Evolutionary conservation across 768 basidiomycete species (phyloP).

Genomic region (Russula olivacea): DNA sequence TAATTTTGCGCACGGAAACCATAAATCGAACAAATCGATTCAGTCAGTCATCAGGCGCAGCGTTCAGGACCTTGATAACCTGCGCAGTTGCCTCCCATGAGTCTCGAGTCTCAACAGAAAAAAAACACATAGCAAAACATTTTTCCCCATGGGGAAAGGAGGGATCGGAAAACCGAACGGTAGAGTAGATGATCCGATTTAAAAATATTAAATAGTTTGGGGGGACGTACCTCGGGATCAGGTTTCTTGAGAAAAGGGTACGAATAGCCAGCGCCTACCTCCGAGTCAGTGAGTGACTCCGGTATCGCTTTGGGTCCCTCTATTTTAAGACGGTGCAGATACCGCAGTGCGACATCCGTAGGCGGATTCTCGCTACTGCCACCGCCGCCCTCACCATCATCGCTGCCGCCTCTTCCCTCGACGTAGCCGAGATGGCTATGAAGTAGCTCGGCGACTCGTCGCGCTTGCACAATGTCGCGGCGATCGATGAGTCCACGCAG

Average conservation of each 20-base stretch:
- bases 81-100: not conserved
- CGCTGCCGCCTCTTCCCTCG: not conserved
- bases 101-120: not conserved
- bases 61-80: conserved; percentile 7
- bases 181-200: not conserved
- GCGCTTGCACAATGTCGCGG: not conserved
- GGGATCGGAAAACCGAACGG: too few relatives aligned
- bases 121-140: not conserved
- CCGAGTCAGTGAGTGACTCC: not conserved
- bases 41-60: not conserved
- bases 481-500: conserved; percentile 13
- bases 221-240: not conserved
- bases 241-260: conserved; percentile 10
- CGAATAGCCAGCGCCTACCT: not conserved
- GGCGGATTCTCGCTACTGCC: not conserved
- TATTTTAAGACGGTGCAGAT: conserved; percentile 4
- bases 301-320: not conserved
- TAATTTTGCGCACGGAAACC: not conserved
- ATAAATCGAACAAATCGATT: not conserved
- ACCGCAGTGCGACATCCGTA: conserved; percentile 1
- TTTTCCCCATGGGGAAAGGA: not conserved
- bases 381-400: not conserved
- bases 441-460: not conserved
- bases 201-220: too few relatives aligned
- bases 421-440: conserved; percentile 2